phyloP scores from a whole-genome alignment of 192 early-diverging fungal species.

The Entomortierella chlamydospora region DNA sequence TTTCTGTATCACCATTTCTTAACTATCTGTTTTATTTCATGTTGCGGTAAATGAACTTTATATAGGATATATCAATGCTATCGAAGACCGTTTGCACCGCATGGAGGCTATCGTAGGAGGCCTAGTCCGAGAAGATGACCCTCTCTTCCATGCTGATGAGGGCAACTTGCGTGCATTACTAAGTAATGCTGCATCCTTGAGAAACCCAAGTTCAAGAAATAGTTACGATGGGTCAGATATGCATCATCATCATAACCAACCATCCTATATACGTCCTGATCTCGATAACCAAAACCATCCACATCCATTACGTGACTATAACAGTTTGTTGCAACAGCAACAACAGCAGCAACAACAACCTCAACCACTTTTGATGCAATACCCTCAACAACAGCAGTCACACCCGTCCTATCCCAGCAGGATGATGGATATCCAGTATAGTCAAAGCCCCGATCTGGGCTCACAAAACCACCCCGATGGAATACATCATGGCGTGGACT shows the following conservation, averaged over 20 bases:
- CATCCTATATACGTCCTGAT: not conserved
- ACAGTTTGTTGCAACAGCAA: slow-evolving; percentile 15
- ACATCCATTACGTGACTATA: slow-evolving; percentile 26
- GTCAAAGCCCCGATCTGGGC: slow-evolving; percentile 22
- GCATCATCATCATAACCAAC: slow-evolving; percentile 7
- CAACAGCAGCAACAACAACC: slow-evolving; percentile 22
- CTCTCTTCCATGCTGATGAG: slow-evolving; percentile 12
- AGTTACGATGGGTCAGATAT: slow-evolving; percentile 5
- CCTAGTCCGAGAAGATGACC: slow-evolving; percentile 64
- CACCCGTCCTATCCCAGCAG: slow-evolving; percentile 7
- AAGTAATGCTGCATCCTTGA: not conserved
- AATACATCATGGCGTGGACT: slow-evolving; percentile 1
- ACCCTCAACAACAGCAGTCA: slow-evolving; percentile 16
- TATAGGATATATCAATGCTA: slow-evolving; percentile 84
- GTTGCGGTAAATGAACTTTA: not conserved
- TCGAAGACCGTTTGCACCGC: slow-evolving; percentile 78
- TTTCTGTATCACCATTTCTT: not conserved
- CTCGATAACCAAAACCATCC: slow-evolving; percentile 30
- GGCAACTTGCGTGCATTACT: not conserved
- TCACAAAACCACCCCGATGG: slow-evolving; percentile 6
- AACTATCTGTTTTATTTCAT: not conserved
- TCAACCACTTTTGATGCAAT: slow-evolving; percentile 4
- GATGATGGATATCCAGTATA: not conserved
- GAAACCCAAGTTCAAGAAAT: slow-evolving; percentile 8
- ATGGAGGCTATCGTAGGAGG: slow-evolving; percentile 75